phyloP scores from a whole-genome alignment of 2,329 filamentous ascomycete species.

The Hypomyces perniciosus region DNA sequence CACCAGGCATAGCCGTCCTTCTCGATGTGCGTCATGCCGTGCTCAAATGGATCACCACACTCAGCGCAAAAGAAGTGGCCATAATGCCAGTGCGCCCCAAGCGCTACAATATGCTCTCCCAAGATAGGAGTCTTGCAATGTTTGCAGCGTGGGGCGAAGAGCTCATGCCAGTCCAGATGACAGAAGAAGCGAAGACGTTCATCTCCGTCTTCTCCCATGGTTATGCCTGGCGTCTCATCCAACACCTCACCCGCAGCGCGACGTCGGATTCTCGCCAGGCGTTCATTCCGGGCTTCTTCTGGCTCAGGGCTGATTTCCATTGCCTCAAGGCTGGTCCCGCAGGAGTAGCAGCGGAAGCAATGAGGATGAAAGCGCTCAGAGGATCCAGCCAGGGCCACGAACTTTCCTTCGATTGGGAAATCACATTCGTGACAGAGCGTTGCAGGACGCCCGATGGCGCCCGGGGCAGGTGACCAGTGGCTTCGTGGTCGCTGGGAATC shows the following conservation, averaged over 20 bases:
- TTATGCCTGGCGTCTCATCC: slow-evolving; percentile 56
- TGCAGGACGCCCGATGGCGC: slow-evolving; percentile 45
- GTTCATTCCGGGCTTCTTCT: slow-evolving; percentile 59
- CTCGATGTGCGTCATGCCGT: slow-evolving; percentile 68
- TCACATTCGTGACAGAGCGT: slow-evolving; percentile 80
- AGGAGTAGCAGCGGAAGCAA: slow-evolving; percentile 87
- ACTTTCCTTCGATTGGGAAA: slow-evolving; percentile 80
- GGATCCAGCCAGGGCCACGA: slow-evolving; percentile 73
- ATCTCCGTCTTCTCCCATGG: slow-evolving; percentile 66
- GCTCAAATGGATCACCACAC: slow-evolving; percentile 90
- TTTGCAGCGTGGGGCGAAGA: slow-evolving; percentile 87
- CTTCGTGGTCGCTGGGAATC: slow-evolving; percentile 38
- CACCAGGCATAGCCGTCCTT: slow-evolving; percentile 99
- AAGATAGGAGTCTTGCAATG: slow-evolving; percentile 96
- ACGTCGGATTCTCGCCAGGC: slow-evolving; percentile 65
- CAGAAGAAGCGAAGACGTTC: slow-evolving; percentile 81
- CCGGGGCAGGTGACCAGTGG: slow-evolving; percentile 56
- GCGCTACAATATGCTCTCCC: slow-evolving; percentile 87
- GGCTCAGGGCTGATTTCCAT: slow-evolving; percentile 96
- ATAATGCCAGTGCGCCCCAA: slow-evolving; percentile 92
- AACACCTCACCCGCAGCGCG: slow-evolving; percentile 54
- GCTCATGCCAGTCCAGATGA: slow-evolving; percentile 97
- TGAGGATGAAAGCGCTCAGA: slow-evolving; percentile 79
- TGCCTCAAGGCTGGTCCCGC: slow-evolving; percentile 81
- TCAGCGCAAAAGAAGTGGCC: slow-evolving; percentile 99